Evolutionary conservation across 1,139 yeast species (phyloP).

Genomic region (Spencermartinsiella ligniputridi): DNA sequence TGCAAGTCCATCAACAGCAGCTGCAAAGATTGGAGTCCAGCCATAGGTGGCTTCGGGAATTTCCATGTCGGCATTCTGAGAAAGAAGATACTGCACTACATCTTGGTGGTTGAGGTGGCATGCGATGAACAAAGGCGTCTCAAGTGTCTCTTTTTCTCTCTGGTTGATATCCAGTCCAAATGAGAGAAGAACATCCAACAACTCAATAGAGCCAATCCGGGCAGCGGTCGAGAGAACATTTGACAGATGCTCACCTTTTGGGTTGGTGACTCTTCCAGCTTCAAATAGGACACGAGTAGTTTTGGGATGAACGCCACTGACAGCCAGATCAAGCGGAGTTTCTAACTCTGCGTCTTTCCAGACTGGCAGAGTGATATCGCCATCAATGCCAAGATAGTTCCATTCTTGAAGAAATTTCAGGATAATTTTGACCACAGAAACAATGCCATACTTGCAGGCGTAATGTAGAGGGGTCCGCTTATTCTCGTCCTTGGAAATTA

Average conservation of each 20-base stretch:
- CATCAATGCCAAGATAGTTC: constrained; percentile 44
- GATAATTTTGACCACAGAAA: constrained; percentile 54
- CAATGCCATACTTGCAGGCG: constrained; percentile 82
- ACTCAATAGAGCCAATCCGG: constrained; percentile 55
- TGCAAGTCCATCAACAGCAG: constrained; percentile 78
- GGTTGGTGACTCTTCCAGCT: neutral
- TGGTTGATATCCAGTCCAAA: constrained; percentile 64
- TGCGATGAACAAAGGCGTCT: constrained; percentile 80
- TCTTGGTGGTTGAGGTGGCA: constrained; percentile 56
- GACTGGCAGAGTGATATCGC: constrained; percentile 48
- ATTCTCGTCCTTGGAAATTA: constrained; percentile 69
- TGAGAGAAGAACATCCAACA: constrained; percentile 52
- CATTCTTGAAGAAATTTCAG: constrained; percentile 50
- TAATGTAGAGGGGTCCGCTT: constrained; percentile 85
- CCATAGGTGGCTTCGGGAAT: constrained; percentile 76
- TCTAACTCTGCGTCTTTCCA: constrained; percentile 87
- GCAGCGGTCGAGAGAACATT: constrained; percentile 54
- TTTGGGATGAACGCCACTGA: constrained; percentile 75
- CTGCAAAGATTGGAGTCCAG: constrained; percentile 92
- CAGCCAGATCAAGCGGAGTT: constrained; percentile 81
- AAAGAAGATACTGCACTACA: constrained; percentile 52
- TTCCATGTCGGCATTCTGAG: constrained; percentile 65
- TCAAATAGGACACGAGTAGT: constrained; percentile 61
- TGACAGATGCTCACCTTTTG: constrained; percentile 3
- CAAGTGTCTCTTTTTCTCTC: constrained; percentile 52